A percentile compares a stretch with the other conserved stretches of the same genome.
Conservation (phyloP, 208 protist species). For the Phytomonas sp. region DNA sequence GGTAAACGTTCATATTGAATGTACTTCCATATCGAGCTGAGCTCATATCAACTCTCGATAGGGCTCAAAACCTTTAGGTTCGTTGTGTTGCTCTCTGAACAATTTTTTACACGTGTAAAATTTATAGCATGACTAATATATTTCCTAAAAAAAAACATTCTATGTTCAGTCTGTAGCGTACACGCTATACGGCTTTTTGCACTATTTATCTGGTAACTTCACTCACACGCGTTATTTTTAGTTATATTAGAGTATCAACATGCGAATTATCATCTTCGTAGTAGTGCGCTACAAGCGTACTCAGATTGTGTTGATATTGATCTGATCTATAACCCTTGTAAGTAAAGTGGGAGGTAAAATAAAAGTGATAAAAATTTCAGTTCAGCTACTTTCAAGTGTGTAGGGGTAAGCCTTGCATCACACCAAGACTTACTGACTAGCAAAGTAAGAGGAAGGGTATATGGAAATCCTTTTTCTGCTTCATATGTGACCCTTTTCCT, state of each 20-base stretch:
- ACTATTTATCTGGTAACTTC: not conserved
- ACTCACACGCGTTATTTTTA: not conserved
- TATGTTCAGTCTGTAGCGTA: not conserved
- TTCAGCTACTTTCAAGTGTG: not conserved
- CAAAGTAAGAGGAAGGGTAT: not conserved
- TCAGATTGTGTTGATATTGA: not conserved
- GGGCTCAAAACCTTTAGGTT: not conserved
- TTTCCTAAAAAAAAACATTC: not conserved
- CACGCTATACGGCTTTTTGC: not conserved
- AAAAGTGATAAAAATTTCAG: not conserved
- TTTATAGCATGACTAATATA: not conserved
- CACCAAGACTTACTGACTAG: not conserved
- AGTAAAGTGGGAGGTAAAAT: constrained; percentile 2
- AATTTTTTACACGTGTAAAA: not conserved
- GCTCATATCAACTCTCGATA: not conserved
- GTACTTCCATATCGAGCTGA: not conserved
- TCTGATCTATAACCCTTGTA: not conserved
- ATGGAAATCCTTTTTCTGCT: not conserved
- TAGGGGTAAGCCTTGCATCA: not conserved
- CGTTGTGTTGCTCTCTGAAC: not conserved
- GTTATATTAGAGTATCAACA: not conserved
- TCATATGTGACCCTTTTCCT: not conserved
- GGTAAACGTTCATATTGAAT: not conserved
- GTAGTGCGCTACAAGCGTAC: not conserved
- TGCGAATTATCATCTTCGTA: constrained; percentile 2